Evolutionary conservation across 179 eudicot genomes (phyloP).

Genomic region (Silene coronaria): DNA sequence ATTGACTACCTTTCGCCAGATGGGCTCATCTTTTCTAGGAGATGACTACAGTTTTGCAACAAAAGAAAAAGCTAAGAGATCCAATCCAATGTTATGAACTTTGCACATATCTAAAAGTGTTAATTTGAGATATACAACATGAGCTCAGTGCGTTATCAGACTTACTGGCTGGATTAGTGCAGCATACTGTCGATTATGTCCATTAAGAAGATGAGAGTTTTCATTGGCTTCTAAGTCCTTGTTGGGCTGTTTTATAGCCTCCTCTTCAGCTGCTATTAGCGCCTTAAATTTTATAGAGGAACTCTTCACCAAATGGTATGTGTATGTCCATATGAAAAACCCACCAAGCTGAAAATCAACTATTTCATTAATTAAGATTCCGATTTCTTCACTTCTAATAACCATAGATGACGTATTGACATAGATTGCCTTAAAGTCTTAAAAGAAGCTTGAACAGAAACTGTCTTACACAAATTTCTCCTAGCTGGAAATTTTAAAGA

Average conservation of each 20-base stretch:
- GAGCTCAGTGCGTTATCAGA: neutral
- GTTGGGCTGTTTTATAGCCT: slow-evolving; percentile 41
- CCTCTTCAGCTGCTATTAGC: slow-evolving; percentile 32
- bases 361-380: neutral
- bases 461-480: too few species aligned
- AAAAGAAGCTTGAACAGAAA: neutral
- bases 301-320: slow-evolving; percentile 58
- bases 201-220: slow-evolving; percentile 47
- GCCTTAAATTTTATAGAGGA: slow-evolving; percentile 40
- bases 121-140: neutral
- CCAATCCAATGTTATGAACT: neutral
- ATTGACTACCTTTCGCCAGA: slow-evolving; percentile 30
- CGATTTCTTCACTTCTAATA: neutral
- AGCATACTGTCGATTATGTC: slow-evolving; percentile 32
- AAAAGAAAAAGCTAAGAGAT: neutral
- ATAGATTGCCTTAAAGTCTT: too few species aligned
- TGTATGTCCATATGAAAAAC: slow-evolving; percentile 78
- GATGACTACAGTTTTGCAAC: slow-evolving; percentile 13
- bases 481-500: too few species aligned
- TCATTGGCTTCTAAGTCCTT: slow-evolving; percentile 49
- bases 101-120: neutral
- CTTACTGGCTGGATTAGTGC: slow-evolving; percentile 37
- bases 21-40: slow-evolving; percentile 20
- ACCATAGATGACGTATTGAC: neutral
- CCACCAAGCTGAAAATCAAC: slow-evolving; percentile 56